These are phyloP conservation scores for Paramecium biaurelia DNA, from an alignment of 73 alveolate genomes.

Conservation along the genomic window DNA sequence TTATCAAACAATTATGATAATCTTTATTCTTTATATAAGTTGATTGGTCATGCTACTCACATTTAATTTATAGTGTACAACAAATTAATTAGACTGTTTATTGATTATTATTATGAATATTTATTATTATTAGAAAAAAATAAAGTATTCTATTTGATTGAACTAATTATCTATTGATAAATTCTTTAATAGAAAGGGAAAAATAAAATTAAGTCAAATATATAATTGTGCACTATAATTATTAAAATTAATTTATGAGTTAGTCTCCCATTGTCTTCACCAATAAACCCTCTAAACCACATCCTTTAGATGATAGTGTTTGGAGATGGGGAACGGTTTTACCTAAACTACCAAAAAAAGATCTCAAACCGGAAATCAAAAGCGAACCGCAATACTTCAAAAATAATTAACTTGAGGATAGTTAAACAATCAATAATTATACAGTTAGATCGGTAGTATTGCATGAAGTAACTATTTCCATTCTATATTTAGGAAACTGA, in stretches of 20 bases:
- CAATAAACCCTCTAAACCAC: not conserved
- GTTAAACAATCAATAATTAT: not conserved
- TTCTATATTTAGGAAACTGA: not conserved
- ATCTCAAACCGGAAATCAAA: not conserved
- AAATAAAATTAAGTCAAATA: not conserved
- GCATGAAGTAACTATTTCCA: not conserved
- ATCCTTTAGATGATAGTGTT: conserved; percentile 17
- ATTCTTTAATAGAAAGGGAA: not conserved
- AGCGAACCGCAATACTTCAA: not conserved
- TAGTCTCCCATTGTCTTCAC: conserved; percentile 25
- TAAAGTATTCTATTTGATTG: not conserved
- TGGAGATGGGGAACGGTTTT: not conserved
- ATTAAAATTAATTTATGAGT: not conserved
- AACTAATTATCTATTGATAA: not conserved
- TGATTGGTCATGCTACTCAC: not conserved
- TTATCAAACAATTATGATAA: no score
- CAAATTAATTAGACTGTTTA: not conserved
- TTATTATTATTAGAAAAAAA: not conserved
- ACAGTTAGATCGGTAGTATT: not conserved
- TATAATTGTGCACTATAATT: not conserved
- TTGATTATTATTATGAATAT: not conserved
- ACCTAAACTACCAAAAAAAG: not conserved
- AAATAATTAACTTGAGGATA: not conserved
- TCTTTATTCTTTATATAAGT: no score
- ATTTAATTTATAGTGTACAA: not conserved